Evolutionary conservation across 148 eudicot species (phyloP), one percentile per base, ranked within the genome.

Genomic region (Camellia granthamiana): DNA sequence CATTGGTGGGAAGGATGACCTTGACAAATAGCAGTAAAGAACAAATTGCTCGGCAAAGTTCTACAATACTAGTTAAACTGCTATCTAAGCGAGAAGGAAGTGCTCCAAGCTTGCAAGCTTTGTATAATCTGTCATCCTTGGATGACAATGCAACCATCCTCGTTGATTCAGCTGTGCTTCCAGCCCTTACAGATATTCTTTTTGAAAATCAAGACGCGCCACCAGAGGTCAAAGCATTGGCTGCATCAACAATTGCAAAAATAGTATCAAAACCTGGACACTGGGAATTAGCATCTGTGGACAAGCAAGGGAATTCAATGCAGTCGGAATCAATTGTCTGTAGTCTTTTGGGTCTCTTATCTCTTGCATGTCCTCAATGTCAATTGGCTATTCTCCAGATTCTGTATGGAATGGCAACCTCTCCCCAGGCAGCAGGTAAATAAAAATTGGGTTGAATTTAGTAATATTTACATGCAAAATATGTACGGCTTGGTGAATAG

Each of bases 111-210:
- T 88, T 91, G 79, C 83, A 78, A 82, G 94, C 90, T 13, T 79
- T 91, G 80, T 74, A 72, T 67, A 89, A 87, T 63, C 86, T 91
- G 66, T 91, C 92, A 61, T 81, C 80, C 41, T 88, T 85, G 79
- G 91, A 89, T 75, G 94, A 91, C 85, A 89, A 88, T 83, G 89
- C 86, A 77, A 82, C 90, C 70, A 84, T 86, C 81, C 92, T 91
- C 63, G 86, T 91, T 73, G 90, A 91, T 66, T 87, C 88, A 41
- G 86, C 82, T 77, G 80, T 85, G 47, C 90, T 91, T 75, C 94
- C 88, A 49, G 90, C 87, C 78, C 85, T 88, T 69, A 78, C 84
- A 42, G 82, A 74, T 74, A 86, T 90, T 79, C 55, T 91, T 64
- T 84, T 91, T 77, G 81, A 77, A 52, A 85, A 84, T 73, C 83